Evolutionary conservation across 768 basidiomycete genomes (phyloP).

Genomic region (Lactifluus subvellereus): DNA sequence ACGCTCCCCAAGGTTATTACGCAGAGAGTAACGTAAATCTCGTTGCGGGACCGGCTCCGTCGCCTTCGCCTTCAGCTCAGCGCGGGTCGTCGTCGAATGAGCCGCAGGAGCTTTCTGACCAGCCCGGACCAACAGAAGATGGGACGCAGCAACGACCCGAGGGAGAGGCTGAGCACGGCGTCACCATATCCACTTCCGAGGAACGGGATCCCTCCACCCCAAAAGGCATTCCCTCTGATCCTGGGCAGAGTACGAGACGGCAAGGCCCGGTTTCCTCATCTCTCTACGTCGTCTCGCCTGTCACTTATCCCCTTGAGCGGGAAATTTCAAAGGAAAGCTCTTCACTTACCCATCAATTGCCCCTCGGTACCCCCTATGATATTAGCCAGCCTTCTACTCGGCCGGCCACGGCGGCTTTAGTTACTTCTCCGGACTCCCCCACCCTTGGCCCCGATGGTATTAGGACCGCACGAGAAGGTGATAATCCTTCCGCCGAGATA

Average conservation of each 20-base stretch:
- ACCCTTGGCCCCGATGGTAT: slow-evolving; percentile 1
- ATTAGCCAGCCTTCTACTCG: background rate
- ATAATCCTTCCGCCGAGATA: background rate
- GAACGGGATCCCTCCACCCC: background rate
- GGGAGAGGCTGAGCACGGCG: slow-evolving; percentile 31
- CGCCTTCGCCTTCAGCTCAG: background rate
- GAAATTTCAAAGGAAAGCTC: background rate
- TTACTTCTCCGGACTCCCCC: slow-evolving; percentile 8
- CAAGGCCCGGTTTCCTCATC: slow-evolving; percentile 25
- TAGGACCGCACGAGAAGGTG: background rate
- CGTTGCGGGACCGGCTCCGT: background rate
- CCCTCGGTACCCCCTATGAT: background rate
- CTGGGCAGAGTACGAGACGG: slow-evolving; percentile 18
- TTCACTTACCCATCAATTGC: background rate
- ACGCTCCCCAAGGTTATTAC: background rate
- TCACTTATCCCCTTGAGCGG: background rate
- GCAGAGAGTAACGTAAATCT: background rate
- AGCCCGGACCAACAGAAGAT: slow-evolving; percentile 27
- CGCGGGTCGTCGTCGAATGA: slow-evolving; percentile 29
- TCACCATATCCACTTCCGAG: slow-evolving; percentile 12
- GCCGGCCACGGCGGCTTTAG: background rate
- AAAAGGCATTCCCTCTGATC: slow-evolving; percentile 11
- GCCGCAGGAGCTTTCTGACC: slow-evolving; percentile 29
- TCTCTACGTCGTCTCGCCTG: background rate
- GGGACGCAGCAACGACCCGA: slow-evolving; percentile 32